Percentiles rank a stretch among this genome's conserved stretches.
Evolutionary conservation across 768 basidiomycete genomes (phyloP).

Genomic region (Crucibulum laeve): DNA sequence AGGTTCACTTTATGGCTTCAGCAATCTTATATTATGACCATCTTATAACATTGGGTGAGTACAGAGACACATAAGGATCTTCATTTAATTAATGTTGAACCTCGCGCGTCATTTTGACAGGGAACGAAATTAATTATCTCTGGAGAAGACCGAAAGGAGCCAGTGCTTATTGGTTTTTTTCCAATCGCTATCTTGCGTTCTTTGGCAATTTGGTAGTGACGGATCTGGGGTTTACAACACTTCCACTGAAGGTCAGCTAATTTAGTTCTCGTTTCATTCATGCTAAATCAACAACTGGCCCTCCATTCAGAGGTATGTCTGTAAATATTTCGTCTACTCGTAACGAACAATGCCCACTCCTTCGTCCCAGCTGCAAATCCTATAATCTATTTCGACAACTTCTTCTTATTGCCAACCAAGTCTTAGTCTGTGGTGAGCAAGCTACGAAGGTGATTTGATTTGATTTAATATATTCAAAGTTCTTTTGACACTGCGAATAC

Average conservation of each 20-base stretch:
- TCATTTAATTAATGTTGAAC: neutral
- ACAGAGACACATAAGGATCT: no score
- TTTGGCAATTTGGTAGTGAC: constrained; percentile 30
- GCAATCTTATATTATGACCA: constrained; percentile 38
- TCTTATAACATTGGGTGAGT: constrained; percentile 28
- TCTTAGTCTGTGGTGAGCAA: constrained; percentile 39
- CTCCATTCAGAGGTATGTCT: constrained; percentile 10
- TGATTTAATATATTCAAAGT: constrained; percentile 16
- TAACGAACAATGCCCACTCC: constrained; percentile 5
- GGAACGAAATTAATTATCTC: constrained; percentile 34
- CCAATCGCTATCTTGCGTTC: constrained; percentile 46
- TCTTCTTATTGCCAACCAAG: constrained; percentile 37
- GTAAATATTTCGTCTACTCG: neutral
- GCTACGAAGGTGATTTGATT: neutral
- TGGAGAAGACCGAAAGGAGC: constrained; percentile 37
- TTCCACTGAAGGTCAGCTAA: constrained; percentile 16
- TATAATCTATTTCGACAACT: constrained; percentile 36
- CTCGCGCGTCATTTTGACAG: constrained; percentile 12
- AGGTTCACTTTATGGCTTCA: constrained; percentile 8
- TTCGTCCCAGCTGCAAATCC: constrained; percentile 29
- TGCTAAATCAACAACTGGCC: neutral
- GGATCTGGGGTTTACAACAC: constrained; percentile 21
- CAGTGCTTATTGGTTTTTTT: constrained; percentile 40
- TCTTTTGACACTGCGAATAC: constrained; percentile 42
- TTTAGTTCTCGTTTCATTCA: neutral